Base-by-base conservation (phyloP, 2,329 filamentous ascomycete species). In the Fusarium nurragi region DNA sequence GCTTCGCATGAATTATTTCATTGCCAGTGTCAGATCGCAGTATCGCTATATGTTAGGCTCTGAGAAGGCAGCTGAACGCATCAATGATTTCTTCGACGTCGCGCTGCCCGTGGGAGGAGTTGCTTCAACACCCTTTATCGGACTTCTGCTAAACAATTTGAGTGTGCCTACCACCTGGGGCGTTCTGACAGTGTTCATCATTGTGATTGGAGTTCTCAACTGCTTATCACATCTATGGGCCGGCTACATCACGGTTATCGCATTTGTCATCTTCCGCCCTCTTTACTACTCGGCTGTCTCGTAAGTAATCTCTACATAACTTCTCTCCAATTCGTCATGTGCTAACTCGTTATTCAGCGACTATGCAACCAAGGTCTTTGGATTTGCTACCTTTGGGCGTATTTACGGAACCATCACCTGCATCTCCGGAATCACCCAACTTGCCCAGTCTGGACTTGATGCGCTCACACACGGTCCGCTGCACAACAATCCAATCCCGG, bases 341-440 rank as follows among this genome's bases (percentile, higher is more conserved):
- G 16, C 40, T 55, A 10, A 66, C 21, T 1, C 3, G 1, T 0
- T 1, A 4, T 3, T 5, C 41, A 81, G 80, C 6, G 90, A 93
- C 76, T 93, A 92, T 72, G 83, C 88, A 0, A 90, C 90, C n/a
- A 93, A 93, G 73, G 89, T 93, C 4, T 93, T 93, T 67, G 91
- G 90, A 4, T 93, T 93, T 73, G 84, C 86, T n/a, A 92, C 90
- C 0, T 93, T 93, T 62, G 90, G 90, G 12, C 91, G 91, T 60
- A 89, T 94, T 14, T 93, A 93, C 73, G 91, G 91, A 14, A 83
- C 90, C 5, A 86, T 93, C 54, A 91, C 91, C 50, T 92, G 89
- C 71, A 75, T 90, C 6, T 90, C 90, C 0, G 91, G 91, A 4
- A 68, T 93, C 0, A 83, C 90, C 60, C 92, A 92, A 73, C 89